These are phyloP conservation scores for Cladobotryum protrusum DNA, from an alignment of 2,329 filamentous ascomycete genomes.

Conservation along the genomic window DNA sequence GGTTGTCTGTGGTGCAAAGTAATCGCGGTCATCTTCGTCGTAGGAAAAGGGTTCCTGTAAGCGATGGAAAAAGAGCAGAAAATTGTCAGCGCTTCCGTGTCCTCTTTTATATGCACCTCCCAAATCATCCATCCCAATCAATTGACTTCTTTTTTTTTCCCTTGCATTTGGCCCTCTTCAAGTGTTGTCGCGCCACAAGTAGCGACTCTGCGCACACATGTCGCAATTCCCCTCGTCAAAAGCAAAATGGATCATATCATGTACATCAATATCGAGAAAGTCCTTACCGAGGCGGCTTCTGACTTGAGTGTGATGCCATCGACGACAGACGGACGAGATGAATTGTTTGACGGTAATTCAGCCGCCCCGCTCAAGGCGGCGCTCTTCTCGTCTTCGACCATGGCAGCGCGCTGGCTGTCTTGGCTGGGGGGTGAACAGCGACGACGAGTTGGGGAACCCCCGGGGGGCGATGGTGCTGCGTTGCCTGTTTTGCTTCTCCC, in stretches of 20 bases:
- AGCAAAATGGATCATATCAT: too few species aligned
- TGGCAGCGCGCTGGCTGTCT: slow-evolving; percentile 3
- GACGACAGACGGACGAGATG: slow-evolving; percentile 11
- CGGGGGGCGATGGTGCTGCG: neutral
- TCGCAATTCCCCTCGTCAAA: too few species aligned
- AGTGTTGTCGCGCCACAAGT: neutral
- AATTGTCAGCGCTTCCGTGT: slow-evolving; percentile 6
- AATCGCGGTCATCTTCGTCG: slow-evolving; percentile 31
- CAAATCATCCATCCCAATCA: neutral
- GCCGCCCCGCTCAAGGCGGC: slow-evolving; percentile 7
- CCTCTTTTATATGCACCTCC: neutral
- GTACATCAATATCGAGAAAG: neutral
- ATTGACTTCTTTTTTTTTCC: neutral
- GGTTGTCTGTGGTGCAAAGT: slow-evolving; percentile 18
- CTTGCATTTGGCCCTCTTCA: neutral
- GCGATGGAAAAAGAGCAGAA: neutral
- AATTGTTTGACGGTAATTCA: slow-evolving; percentile 9
- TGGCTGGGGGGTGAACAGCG: neutral
- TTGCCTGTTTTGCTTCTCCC: neutral
- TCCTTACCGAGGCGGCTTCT: slow-evolving; percentile 10
- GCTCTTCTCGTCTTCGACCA: slow-evolving; percentile 11
- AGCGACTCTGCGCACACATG: too few species aligned
- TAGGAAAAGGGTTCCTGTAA: slow-evolving; percentile 31
- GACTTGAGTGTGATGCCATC: slow-evolving; percentile 7
- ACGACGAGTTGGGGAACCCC: neutral